Evolutionary conservation across 352 stramenopile species (phyloP).

Genomic region (Elongisporangium prolatum): DNA sequence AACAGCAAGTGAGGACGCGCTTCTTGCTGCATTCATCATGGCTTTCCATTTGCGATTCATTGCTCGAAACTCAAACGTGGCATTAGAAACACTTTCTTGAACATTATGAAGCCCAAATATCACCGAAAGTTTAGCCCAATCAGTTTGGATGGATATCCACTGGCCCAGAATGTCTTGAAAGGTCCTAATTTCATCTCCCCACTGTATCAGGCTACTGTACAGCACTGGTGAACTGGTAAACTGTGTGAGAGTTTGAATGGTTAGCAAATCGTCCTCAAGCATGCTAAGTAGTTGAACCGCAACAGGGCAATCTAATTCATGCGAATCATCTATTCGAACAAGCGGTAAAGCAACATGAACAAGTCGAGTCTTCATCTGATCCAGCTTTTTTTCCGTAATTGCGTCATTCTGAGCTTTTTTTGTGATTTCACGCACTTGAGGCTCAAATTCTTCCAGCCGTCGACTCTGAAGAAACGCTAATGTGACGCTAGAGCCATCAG

Average conservation of each 20-base stretch:
- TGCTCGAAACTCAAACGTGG: constrained; percentile 52
- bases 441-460: constrained; percentile 44
- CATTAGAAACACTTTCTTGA: constrained; percentile 47
- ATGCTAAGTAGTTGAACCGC: constrained; percentile 26
- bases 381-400: constrained; percentile 46
- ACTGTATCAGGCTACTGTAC: constrained; percentile 35
- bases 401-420: constrained; percentile 49
- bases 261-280: constrained; percentile 54
- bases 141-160: constrained; percentile 45
- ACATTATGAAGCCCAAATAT: constrained; percentile 52
- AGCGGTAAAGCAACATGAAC: constrained; percentile 33
- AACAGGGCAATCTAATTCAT: constrained; percentile 33
- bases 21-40: constrained; percentile 57
- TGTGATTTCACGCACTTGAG: constrained; percentile 56
- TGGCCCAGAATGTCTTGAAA: constrained; percentile 57
- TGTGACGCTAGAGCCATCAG: constrained; percentile 44
- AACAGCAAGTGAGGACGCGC: constrained; percentile 35
- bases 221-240: constrained; percentile 30
- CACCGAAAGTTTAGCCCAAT: constrained; percentile 39
- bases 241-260: constrained; percentile 51
- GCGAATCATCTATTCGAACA: constrained; percentile 32
- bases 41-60: constrained; percentile 65
- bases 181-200: constrained; percentile 54
- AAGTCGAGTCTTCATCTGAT: constrained; percentile 51
- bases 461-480: constrained; percentile 45